Base-by-base conservation (phyloP, 225 moss, liverwort and hornwort species). In the Climacium dendroides region DNA sequence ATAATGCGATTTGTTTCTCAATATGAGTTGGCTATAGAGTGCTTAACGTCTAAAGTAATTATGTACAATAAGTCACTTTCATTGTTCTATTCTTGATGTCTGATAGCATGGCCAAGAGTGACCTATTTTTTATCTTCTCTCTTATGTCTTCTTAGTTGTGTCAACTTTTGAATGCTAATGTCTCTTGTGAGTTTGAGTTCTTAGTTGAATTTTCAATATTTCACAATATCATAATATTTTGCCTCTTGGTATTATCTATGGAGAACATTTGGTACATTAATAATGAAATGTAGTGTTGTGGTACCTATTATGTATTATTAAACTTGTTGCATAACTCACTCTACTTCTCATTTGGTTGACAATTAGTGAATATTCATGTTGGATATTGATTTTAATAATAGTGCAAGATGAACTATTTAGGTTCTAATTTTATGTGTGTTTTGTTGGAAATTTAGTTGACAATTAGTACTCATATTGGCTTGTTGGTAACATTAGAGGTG, bases 51-150 rank as follows among this genome's bases (percentile, higher is more conserved):
- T 43, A 45, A 29, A 72, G 29, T 29, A 43, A 30, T 3, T 62
- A 6, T 43, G 16, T 16, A 28, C 1, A 28, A 5, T 10, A 47
- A n/a, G n/a, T n/a, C n/a, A n/a, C 10, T 45, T 45, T 29, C 4
- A 17, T 45, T 72, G 6, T 30, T 29, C 1, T 0, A 0, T 29
- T 72, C 0, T 45, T 72, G 2, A 16, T 2, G 1, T 70, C 29
- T 4, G 15, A 12, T 74, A 48, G 7, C 11, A 50, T 50, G 34
- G 7, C 3, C 2, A 52, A 52, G 12, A n/a, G n/a, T n/a, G n/a
- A 3, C 5, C 1, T 1, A 0, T 35, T 35, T 1, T 23, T 3
- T 0, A 35, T 53, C 5, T 8, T 34, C 11, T 0, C 3, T 53
- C 13, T 35, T 1, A 2, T 34, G 9, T 35, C 20, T 50, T 75